Percentiles rank a stretch among this genome's conserved stretches.
These are phyloP conservation scores for Sporothrix humicola DNA, from an alignment of 2,329 filamentous ascomycete species.

Conservation along the genomic window DNA sequence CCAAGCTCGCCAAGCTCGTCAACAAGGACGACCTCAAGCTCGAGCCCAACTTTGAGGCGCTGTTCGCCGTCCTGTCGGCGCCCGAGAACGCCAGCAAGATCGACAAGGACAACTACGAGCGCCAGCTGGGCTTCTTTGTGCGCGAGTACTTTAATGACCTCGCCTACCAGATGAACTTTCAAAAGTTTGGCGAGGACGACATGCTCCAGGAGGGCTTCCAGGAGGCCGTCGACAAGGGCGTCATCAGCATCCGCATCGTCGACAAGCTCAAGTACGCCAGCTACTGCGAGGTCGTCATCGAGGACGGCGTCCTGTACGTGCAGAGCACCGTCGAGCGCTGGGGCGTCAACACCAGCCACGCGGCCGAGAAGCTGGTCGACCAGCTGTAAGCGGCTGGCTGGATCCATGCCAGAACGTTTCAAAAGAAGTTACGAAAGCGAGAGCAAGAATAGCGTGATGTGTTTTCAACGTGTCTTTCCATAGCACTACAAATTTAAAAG, in stretches of 20 bases:
- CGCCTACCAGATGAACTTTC: conserved; percentile 40
- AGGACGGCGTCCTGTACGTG: conserved; percentile 57
- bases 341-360: conserved; percentile 47
- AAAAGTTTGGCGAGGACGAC: conserved; percentile 46
- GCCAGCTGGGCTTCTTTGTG: conserved; percentile 50
- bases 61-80: conserved; percentile 50
- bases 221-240: conserved; percentile 52
- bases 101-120: conserved; percentile 51
- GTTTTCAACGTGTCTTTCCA: background rate
- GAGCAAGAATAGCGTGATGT: conserved; percentile 10
- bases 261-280: conserved; percentile 50
- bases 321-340: conserved; percentile 44
- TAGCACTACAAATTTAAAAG: background rate
- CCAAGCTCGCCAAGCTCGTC: conserved; percentile 47
- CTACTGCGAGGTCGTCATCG: conserved; percentile 55
- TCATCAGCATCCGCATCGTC: conserved; percentile 55
- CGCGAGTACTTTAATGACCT: conserved; percentile 51
- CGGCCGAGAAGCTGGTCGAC: conserved; percentile 47
- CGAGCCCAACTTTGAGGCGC: conserved; percentile 54
- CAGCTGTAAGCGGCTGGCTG: conserved; percentile 41
- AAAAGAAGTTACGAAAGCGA: background rate
- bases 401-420: background rate
- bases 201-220: conserved; percentile 56
- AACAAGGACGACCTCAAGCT: conserved; percentile 51
- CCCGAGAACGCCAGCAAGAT: conserved; percentile 40